Conservation (phyloP, 768 basidiomycete genomes). For the Antrodiella citrinella region DNA sequence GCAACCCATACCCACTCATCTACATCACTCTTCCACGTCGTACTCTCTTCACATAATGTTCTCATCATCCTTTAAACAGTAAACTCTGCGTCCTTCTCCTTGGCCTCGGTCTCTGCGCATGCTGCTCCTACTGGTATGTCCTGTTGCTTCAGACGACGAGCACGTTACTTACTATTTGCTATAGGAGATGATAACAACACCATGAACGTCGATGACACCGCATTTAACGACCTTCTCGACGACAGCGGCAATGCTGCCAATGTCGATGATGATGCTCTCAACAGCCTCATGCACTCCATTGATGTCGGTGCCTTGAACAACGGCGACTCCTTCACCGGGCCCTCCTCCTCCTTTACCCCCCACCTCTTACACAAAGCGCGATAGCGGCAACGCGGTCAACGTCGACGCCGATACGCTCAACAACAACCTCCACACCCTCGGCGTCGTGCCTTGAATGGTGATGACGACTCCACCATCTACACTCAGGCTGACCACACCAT, state of each 20-base stretch:
- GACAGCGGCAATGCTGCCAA: neutral
- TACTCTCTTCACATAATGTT: too few relatives aligned
- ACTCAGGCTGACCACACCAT: too few relatives aligned
- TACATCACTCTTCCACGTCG: too few relatives aligned
- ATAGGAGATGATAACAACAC: neutral
- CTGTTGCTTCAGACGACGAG: neutral
- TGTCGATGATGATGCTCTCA: neutral
- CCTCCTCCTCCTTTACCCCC: neutral
- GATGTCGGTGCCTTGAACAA: neutral
- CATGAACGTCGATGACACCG: neutral
- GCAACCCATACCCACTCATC: too few relatives aligned
- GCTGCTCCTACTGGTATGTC: neutral
- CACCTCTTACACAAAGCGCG: neutral
- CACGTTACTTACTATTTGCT: neutral
- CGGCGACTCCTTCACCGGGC: neutral
- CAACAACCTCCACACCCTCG: neutral
- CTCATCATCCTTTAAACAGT: neutral
- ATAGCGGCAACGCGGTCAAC: neutral
- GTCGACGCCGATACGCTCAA: neutral
- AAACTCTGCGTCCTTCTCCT: neutral
- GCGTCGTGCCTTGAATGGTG: neutral
- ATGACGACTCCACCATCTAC: neutral
- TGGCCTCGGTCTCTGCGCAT: neutral
- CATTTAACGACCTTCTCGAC: neutral
- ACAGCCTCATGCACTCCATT: neutral